Evolutionary conservation across 2,329 filamentous ascomycete species (phyloP), one percentile per base, ranked within the genome.

Genomic region (Pseudogymnoascus sp.): DNA sequence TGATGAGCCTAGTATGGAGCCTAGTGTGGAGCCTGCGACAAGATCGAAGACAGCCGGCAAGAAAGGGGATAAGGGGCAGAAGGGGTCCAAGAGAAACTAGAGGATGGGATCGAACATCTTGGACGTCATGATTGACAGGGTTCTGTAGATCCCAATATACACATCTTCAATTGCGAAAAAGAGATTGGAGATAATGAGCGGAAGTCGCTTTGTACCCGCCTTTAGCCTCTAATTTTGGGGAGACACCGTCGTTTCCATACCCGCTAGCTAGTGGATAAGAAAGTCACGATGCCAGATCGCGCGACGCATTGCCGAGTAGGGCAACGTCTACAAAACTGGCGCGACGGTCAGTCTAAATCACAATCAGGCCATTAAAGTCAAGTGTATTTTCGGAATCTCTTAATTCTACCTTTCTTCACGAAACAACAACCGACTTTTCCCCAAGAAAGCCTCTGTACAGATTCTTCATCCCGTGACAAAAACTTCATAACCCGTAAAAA

Each of bases 51-150:
- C 18, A 5, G 18, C 3, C 14, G 34, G 23, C 2, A 60, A 40
- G 34, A 42, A 38, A 12, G 59, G 59, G 11, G 34, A 60, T 11
- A 42, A 60, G 38, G 59, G 34, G 59, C 38, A 60, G 59, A 60
- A 60, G 34, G 59, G 59, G 2, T 38, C 59, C 21, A 60, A 60
- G 38, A 31, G 59, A 60, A 60, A 60, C 36, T 60, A 60, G 59
- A 60, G 25, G 14, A 28, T 16, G 31, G 59, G 28, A 56, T 34
- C 25, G 49, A 21, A 56, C 49, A 56, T 12, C 16, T 56, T 21
- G 49, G 49, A 56, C 49, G 49, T 56, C 49, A 56, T 56, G 34
- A 56, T 56, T 56, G 49, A 56, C 49, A 56, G 49, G 49, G 49
- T 56, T 56, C 28, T 34, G 49, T 56, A 56, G 49, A 56, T 56